Evolutionary conservation across 208 protist species (phyloP).

Genomic region (Acanthamoeba culbertsoni): DNA sequence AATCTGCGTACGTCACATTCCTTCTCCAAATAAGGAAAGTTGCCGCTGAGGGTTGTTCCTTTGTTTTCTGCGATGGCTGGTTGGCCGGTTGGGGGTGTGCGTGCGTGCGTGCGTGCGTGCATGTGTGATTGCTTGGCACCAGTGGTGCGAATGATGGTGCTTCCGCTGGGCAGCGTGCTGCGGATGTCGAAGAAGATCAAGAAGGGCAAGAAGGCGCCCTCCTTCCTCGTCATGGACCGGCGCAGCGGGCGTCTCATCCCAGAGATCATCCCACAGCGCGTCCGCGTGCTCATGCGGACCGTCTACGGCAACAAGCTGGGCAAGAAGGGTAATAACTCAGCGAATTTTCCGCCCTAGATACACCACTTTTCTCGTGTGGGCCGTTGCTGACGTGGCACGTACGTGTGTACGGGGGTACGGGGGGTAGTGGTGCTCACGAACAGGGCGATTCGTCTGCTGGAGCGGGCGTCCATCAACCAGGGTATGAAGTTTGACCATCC

Average conservation of each 20-base stretch:
- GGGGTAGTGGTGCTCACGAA: conserved; percentile 33
- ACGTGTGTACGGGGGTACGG: no score
- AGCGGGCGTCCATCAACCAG: conserved; percentile 31
- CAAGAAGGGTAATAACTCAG: conserved; percentile 38
- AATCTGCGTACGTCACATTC: neutral
- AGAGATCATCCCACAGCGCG: conserved; percentile 13
- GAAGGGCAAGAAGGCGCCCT: conserved; percentile 36
- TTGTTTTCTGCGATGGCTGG: no score
- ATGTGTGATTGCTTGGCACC: no score
- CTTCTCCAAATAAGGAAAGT: no score
- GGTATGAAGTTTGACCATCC: conserved; percentile 41
- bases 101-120: no score
- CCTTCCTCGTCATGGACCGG: conserved; percentile 34
- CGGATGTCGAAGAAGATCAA: conserved; percentile 23
- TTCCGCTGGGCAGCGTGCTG: neutral
- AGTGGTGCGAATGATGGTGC: conserved; percentile 32
- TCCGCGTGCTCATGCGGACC: neutral
- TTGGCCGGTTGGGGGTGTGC: no score
- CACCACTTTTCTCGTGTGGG: neutral
- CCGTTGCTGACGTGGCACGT: neutral
- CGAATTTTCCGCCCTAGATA: no score
- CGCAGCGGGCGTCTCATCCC: neutral
- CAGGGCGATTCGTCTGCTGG: neutral
- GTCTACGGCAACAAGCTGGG: conserved; percentile 42
- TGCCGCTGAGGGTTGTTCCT: no score